Evolutionary conservation across 2,329 filamentous ascomycete genomes (phyloP), one percentile per base, ranked within the genome.

Genomic region (Arthrobotrys megalospora): DNA sequence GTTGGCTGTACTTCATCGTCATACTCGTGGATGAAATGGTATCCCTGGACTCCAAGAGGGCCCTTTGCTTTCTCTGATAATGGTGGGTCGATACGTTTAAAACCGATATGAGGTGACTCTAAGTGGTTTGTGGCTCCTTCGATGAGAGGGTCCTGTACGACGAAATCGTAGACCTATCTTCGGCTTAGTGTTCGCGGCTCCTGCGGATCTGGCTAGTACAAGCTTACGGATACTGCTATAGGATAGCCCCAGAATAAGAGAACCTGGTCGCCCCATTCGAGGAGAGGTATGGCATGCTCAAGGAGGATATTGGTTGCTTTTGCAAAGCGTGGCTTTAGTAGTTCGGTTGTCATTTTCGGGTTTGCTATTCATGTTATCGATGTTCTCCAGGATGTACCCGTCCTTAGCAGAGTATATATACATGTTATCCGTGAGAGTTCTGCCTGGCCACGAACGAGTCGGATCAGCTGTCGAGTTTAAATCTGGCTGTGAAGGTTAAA

Each of bases 221-320:
- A 36, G 34, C 68, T 24, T 68, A 76, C 64, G 19, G 55, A 53
- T 47, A 76, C 48, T 41, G 11, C 64, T 24, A 52, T 28, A 16
- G 65, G 65, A 36, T 69, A 76, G n/a, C 65, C 72, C 53, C 60
- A 76, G 28, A 53, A 76, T 10, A 24, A 43, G 58, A 70, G 65
- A 58, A 76, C 72, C 28, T 76, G 65, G 38, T 76, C 72, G 16
- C 72, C 72, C 72, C 65, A 76, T 70, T 76, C 65, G 48, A 70
- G 34, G 12, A 76, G 65, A 10, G 28, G 3, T 28, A 76, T 69
- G 4, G 55, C 60, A 41, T 76, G 65, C 32, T 76, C 72, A 43
- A 76, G 47, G 14, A 76, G 55, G 19, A 65, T 53, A 7, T 70
- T 76, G 16, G 72, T 76, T 24, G 65, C 72, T 21, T 48, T 55